phyloP scores from a whole-genome alignment of 352 stramenopile genomes.

The Globisporangium cylindrosporum region DNA sequence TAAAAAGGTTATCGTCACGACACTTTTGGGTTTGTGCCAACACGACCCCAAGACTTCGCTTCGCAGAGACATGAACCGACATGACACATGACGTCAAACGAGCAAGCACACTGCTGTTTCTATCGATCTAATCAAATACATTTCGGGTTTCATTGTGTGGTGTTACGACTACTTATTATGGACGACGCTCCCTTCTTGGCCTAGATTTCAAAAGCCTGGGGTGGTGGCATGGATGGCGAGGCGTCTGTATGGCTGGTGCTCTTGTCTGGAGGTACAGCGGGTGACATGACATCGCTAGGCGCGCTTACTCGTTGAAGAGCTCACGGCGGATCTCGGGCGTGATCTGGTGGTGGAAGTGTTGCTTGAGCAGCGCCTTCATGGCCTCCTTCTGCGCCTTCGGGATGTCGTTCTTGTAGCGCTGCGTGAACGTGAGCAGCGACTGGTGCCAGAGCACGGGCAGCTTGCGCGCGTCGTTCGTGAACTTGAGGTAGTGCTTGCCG shows the following conservation, averaged over 20 bases:
- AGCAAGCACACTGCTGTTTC: neutral
- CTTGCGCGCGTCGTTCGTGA: constrained; percentile 81
- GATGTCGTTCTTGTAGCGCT: constrained; percentile 99
- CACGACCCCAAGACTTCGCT: neutral
- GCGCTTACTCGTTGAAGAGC: constrained; percentile 81
- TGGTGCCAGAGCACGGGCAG: constrained; percentile 99
- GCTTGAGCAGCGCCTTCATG: constrained; percentile 91
- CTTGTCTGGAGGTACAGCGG: neutral
- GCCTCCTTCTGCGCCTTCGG: constrained; percentile 92
- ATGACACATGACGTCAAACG: neutral
- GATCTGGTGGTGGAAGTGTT: constrained; percentile 96
- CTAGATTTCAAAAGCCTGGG: neutral
- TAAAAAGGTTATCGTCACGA: neutral
- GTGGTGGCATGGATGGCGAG: too few species aligned
- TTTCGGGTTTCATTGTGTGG: constrained; percentile 5
- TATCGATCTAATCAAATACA: constrained; percentile 11
- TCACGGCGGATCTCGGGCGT: constrained; percentile 98
- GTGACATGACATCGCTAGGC: neutral
- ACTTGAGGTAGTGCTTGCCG: constrained; percentile 95
- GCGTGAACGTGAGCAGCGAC: constrained; percentile 95
- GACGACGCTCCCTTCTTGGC: neutral
- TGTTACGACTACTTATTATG: constrained; percentile 8
- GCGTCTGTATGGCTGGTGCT: too few species aligned
- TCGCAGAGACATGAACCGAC: neutral
- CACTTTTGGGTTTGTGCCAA: neutral